A percentile compares a stretch with the other conserved stretches of the same genome.
Conservation (phyloP, 164 flowering plant genomes). For the Pachysandra terminalis region DNA sequence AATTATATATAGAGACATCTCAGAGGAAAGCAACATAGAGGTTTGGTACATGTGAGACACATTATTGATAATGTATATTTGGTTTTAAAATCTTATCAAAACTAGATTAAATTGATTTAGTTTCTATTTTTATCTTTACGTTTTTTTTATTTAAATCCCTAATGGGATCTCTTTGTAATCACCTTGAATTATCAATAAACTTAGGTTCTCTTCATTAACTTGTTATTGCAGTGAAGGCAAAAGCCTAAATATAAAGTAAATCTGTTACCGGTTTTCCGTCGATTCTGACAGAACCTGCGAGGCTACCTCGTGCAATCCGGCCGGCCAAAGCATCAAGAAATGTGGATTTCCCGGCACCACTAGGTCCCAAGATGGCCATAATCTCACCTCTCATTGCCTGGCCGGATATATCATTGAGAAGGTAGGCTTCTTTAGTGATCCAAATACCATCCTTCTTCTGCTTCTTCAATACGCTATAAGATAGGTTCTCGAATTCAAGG, state of each 20-base stretch:
- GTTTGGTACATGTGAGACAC: too few relatives aligned
- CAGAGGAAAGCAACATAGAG: too few relatives aligned
- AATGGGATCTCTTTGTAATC: too few relatives aligned
- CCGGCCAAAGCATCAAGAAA: conserved; percentile 84
- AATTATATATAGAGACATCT: too few relatives aligned
- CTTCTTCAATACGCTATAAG: conserved; percentile 68
- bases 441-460: conserved; percentile 69
- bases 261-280: conserved; percentile 58
- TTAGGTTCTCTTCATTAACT: too few relatives aligned
- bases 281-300: conserved; percentile 66
- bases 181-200: too few relatives aligned
- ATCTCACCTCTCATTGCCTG: conserved; percentile 72
- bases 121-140: too few relatives aligned
- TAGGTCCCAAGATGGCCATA: conserved; percentile 79
- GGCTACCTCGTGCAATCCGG: conserved; percentile 72
- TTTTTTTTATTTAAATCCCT: too few relatives aligned
- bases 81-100: too few relatives aligned
- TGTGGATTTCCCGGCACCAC: conserved; percentile 85
- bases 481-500: conserved; percentile 60
- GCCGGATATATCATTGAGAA: conserved; percentile 70
- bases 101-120: too few relatives aligned
- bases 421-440: conserved; percentile 69
- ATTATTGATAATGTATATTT: too few relatives aligned
- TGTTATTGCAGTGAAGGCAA: too few relatives aligned
- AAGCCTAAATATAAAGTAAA: not conserved